Base-by-base conservation (phyloP, 345 rosid genomes). In the Bretschneidera sinensis region DNA sequence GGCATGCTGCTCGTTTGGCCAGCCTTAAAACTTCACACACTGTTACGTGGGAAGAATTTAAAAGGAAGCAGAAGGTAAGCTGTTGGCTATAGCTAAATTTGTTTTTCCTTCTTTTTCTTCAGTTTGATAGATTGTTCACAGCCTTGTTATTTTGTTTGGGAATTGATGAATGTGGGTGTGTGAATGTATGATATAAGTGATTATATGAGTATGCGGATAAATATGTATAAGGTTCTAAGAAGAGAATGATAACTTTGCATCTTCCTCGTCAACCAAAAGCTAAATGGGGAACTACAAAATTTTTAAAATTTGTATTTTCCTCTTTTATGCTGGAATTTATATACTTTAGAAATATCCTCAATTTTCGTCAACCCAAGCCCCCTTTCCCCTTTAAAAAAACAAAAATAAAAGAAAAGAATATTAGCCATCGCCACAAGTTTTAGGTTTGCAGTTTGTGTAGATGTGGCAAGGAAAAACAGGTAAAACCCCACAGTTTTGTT, bases 1-100 rank as follows among this genome's bases (percentile, higher is more conserved):
- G 99, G 99, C 99, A 90, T 86, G 99, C 99, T 85, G 96, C 99
- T 80, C 99, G 97, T 78, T 82, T 94, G 86, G 96, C 95, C 57
- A 82, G 92, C 81, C 99, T 91, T 70, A 91, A 86, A 68, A 95
- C 96, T 34, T 85, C 99, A 48, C 91, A 88, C 57, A 91, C 99
- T 0, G 51, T 95, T 59, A 91, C 99, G 43, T 94, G 96, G 97
- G 99, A 94, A 75, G 96, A 88, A 71, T 88, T 69, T 69, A 94
- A 91, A 67, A 71, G 62, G 82, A 91, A 94, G 78, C 96, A 88
- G 63, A 91, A 88, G 92, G 99, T 94, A 76, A 67, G 21, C 18
- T 55, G 45, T 39, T 7, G 45, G 33, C 23, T 33, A n/a, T n/a
- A n/a, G 33, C 33, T 28, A 28, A 8, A 28, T 28, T 2, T 8